Evolutionary conservation across 257 asterid genomes (phyloP).

Genomic region (Primulina tabacum): DNA sequence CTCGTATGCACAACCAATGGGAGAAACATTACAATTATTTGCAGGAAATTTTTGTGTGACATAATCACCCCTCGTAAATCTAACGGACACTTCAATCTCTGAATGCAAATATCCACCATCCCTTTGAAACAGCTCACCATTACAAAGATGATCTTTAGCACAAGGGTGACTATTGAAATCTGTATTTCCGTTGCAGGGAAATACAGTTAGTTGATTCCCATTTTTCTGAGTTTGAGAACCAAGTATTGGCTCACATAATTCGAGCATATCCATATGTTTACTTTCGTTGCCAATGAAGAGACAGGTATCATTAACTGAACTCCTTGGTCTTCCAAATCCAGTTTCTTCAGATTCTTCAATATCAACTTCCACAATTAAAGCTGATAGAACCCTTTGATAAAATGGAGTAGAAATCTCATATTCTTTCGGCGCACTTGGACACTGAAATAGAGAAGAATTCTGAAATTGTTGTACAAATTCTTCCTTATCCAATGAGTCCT

Average conservation of each 20-base stretch:
- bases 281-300: conserved; percentile 37
- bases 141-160: conserved; percentile 35
- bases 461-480: conserved; percentile 54
- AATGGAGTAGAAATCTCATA: conserved; percentile 57
- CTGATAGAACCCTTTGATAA: conserved; percentile 86
- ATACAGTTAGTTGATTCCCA: conserved; percentile 45
- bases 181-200: conserved; percentile 51
- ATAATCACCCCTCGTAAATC: conserved; percentile 53
- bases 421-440: conserved; percentile 41
- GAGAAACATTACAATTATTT: conserved; percentile 38
- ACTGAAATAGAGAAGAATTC: conserved; percentile 41
- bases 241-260: conserved; percentile 46
- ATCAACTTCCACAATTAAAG: conserved; percentile 79
- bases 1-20: conserved; percentile 61
- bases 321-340: conserved; percentile 51
- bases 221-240: conserved; percentile 51
- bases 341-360: conserved; percentile 69
- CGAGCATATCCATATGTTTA: conserved; percentile 44
- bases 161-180: conserved; percentile 35
- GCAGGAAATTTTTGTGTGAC: conserved; percentile 41
- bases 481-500: conserved; percentile 35
- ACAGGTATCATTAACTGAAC: conserved; percentile 44
- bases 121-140: conserved; percentile 48
- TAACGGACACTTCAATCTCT: conserved; percentile 62
- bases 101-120: conserved; percentile 57